Evolutionary conservation across 2,329 filamentous ascomycete genomes (phyloP).

Genomic region (Trichothecium sympodiale): DNA sequence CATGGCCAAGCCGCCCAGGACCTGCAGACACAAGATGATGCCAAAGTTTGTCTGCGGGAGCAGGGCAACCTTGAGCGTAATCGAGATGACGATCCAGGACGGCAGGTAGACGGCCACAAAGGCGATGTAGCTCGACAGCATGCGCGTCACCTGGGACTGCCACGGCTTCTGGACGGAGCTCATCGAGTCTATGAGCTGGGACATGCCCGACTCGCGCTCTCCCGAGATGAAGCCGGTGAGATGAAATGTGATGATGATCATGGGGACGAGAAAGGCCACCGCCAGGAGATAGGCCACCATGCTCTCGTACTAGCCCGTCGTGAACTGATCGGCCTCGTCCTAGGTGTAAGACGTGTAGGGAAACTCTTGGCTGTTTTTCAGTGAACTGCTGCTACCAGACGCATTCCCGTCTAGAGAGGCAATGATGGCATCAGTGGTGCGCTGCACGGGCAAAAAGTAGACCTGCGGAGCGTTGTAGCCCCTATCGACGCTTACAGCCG

Average conservation of each 20-base stretch:
- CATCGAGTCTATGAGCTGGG: slow-evolving; percentile 21
- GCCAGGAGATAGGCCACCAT: background rate
- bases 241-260: slow-evolving; percentile 4
- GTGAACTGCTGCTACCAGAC: background rate
- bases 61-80: slow-evolving; percentile 18
- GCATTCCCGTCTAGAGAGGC: background rate
- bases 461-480: background rate
- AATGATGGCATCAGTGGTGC: slow-evolving; percentile 1
- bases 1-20: slow-evolving; percentile 37
- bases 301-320: background rate
- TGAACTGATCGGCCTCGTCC: background rate
- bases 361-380: background rate
- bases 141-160: slow-evolving; percentile 10
- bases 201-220: slow-evolving; percentile 20
- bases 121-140: slow-evolving; percentile 15
- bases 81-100: slow-evolving; percentile 27
- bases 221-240: slow-evolving; percentile 11
- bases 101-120: slow-evolving; percentile 19
- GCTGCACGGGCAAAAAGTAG: slow-evolving; percentile 1
- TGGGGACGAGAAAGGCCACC: background rate
- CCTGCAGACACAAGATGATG: slow-evolving; percentile 30
- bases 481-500: background rate
- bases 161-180: slow-evolving; percentile 28
- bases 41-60: slow-evolving; percentile 16
- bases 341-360: background rate